Base-by-base conservation (phyloP, 352 stramenopile genomes). In the Phytophthora idaei region DNA sequence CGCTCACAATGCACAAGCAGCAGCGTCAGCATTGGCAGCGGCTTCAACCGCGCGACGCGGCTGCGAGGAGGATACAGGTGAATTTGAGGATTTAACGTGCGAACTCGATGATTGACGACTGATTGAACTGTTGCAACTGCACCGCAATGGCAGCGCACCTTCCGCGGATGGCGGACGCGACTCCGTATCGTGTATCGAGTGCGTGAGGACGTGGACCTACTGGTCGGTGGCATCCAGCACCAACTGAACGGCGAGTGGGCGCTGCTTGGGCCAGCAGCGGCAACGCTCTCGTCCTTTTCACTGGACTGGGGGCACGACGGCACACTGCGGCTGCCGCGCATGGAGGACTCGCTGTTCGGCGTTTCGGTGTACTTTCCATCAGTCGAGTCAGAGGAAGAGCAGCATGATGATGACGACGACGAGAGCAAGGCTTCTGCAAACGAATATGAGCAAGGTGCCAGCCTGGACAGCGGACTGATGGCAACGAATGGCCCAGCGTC, bases 91-190 rank as follows among this genome's bases (percentile, higher is more conserved):
- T 65, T 64, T 65, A 50, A 64, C 47, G 36, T 42, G 36, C 36
- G 34, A 46, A n/a, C 14, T 36, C 11, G 0, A n/a, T 47, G 28
- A 44, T 44, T 55, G 57, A 54, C 44, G 44, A 37, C 45, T 7
- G n/a, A 45, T 53, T 46, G 17, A 48, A 57, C 45, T 65, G 48
- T 5, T 48, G 44, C 52, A 39, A 15, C n/a, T 58, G 25, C 12
- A 60, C 14, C 46, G 42, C 63, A 57, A 49, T 25, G 34, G 11
- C 49, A 91, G 79, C 46, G 71, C 34, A 64, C 48, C 29, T 90
- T 87, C 61, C 83, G 83, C 10, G 83, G 81, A 50, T 92, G 80
- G 77, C 71, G 81, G 39, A 61, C 73, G 36, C 79, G 81, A 15
- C 49, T 46, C 34, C 73, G 79, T 41, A 57, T 90, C 29, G 78